Evolutionary conservation across 345 rosid species (phyloP).

Genomic region (Eucalyptus erythrocorys): DNA sequence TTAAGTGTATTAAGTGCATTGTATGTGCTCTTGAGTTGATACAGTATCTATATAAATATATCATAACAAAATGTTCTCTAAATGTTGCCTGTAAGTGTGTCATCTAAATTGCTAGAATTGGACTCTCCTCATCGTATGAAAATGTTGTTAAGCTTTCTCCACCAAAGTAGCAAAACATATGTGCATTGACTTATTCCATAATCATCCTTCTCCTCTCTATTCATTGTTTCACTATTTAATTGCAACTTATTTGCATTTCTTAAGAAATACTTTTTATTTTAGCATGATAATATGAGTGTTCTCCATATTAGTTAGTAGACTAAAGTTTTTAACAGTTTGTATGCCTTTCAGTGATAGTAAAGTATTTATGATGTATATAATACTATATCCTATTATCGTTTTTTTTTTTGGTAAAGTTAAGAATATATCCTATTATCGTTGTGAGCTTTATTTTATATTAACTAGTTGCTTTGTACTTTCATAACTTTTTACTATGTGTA

Average conservation of each 20-base stretch:
- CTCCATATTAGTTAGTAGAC: neutral
- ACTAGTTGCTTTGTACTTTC: neutral
- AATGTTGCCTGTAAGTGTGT: neutral
- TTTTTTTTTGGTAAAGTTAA: too few relatives aligned
- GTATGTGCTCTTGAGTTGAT: neutral
- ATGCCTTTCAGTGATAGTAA: neutral
- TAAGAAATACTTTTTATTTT: neutral
- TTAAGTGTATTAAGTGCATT: neutral
- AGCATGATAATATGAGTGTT: neutral
- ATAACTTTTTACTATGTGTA: neutral
- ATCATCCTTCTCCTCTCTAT: neutral
- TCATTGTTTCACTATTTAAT: neutral
- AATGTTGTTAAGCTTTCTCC: neutral
- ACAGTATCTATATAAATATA: neutral
- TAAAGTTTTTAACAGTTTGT: neutral
- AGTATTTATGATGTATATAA: neutral
- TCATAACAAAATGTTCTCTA: neutral
- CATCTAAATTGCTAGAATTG: neutral
- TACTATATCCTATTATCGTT: neutral
- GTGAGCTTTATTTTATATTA: neutral
- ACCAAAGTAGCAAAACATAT: neutral
- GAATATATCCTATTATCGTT: neutral
- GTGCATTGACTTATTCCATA: neutral
- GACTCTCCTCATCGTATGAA: neutral
- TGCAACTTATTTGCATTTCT: neutral